Evolutionary conservation across 2,329 filamentous ascomycete genomes (phyloP), one percentile per base, ranked within the genome.

Genomic region (Aspergillus sp.): DNA sequence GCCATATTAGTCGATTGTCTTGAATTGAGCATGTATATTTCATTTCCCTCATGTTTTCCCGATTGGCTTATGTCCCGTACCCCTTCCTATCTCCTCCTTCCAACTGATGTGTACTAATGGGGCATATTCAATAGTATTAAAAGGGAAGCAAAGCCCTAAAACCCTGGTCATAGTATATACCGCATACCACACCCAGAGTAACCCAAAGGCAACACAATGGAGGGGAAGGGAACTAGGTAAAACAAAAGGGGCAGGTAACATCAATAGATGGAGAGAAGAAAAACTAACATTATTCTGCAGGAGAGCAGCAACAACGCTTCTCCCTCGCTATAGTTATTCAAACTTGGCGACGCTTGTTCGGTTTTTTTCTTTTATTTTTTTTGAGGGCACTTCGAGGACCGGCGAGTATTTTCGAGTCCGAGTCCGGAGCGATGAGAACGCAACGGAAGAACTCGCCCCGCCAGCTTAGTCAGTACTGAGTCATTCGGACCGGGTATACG

Each of bases 361-460:
- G 1, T 19, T 19, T 19, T 36, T 36, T 12, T n/a, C 12, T 12
- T n/a, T 36, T 7, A 4, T 19, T 19, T 36, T n/a, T 36, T 36
- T 36, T 27, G 27, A 52, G 58, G 43, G 64, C 59, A 68, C 65
- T 67, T 68, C 65, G 55, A 64, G 65, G 65, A 67, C 62, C 63
- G 65, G 64, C 60, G 63, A 55, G 65, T 68, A 68, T 67, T 68
- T 64, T 68, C 57, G 64, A 68, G 65, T 64, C 67, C 57, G 64
- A 68, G 65, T 65, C 64, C 64, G 65, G 64, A 67, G 67, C 59
- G 61, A 50, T 51, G 49, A 57, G 58, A 65, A 65, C 64, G 65
- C 65, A 66, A 61, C 50, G 29, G 55, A 60, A 62, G 63, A 65
- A 58, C 40, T 60, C 55, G 60, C 65, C 62, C 59, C 56, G 58